Evolutionary conservation across 2,329 filamentous ascomycete species (phyloP).

Genomic region (Fusarium anthophilum): DNA sequence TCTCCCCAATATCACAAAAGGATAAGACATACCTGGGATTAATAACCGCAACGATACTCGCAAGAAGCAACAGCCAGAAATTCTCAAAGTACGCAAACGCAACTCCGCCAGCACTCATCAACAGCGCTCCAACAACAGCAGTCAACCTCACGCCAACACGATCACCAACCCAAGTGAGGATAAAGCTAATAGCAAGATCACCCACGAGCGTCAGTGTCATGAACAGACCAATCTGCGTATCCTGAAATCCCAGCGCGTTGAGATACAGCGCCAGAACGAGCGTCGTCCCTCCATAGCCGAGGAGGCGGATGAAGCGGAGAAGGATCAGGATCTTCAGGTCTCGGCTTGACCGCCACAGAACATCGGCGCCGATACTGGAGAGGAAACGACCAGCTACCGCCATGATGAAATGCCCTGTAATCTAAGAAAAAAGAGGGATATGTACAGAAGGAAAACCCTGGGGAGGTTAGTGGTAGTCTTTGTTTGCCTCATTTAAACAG

Average conservation of each 20-base stretch:
- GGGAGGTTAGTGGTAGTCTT: background rate
- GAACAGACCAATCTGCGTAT: conserved; percentile 33
- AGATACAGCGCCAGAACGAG: conserved; percentile 37
- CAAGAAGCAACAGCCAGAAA: conserved; percentile 30
- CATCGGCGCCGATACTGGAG: conserved; percentile 31
- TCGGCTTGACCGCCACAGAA: conserved; percentile 30
- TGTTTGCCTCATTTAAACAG: background rate
- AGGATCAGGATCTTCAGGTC: conserved; percentile 35
- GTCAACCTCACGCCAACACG: conserved; percentile 26
- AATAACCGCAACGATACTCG: conserved; percentile 33
- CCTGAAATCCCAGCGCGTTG: conserved; percentile 28
- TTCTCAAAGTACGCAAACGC: conserved; percentile 32
- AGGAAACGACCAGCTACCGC: background rate
- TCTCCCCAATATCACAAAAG: background rate
- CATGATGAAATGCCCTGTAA: background rate
- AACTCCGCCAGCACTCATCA: conserved; percentile 30
- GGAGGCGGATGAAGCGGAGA: conserved; percentile 29
- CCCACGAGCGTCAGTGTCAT: conserved; percentile 38
- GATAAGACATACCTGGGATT: conserved; percentile 28
- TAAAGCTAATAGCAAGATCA: conserved; percentile 37
- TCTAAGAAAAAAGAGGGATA: background rate
- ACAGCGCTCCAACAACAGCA: conserved; percentile 17
- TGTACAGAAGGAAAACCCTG: background rate
- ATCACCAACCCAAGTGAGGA: conserved; percentile 35
- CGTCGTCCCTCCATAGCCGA: conserved; percentile 36